Base-by-base conservation (phyloP, 75 land plant genomes). In the Pseudotsuga menziesii region DNA sequence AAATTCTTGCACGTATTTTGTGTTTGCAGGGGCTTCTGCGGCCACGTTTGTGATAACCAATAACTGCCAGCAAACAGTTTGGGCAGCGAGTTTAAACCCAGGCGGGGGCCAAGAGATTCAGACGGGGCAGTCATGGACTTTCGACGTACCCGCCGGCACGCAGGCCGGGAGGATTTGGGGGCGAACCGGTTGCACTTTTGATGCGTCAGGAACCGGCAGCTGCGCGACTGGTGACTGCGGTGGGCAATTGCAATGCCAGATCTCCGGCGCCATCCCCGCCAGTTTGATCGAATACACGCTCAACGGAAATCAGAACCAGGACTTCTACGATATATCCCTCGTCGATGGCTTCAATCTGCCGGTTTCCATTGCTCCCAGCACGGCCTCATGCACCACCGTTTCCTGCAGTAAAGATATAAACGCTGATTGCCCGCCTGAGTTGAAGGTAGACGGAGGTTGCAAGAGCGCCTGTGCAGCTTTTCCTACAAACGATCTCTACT, bases 161-260 rank as follows among this genome's bases (percentile, higher is more conserved):
- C 77, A 81, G 85, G 81, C 74, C 2, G 87, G 85, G n/a, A 82
- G 87, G 5, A 61, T 85, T 29, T 85, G 87, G 87, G 87, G 87
- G 0, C 70, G 87, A 29, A 85, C 87, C 6, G 85, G 81, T 67
- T 85, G 87, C 82, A 72, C 26, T 58, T 85, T 85, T 61, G 62
- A 74, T 44, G 36, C 27, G 32, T 54, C 23, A 8, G 75, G 85
- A 36, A 22, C 11, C 26, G 84, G 84, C 6, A 48, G 55, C 2
- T 85, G 86, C 56, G 61, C 62, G 41, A 82, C 86, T 0, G 86
- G 84, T 1, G 86, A 85, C 70, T 85, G 86, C 23, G 84, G 81
- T 27, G 80, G 83, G 20, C 14, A n/a, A n/a, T n/a, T n/a, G n/a
- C n/a, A n/a, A n/a, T n/a, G n/a, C n/a, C n/a, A n/a, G n/a, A n/a